Evolutionary conservation across 176 grass and related monocot species (phyloP).

Genomic region (Juncus effusus): DNA sequence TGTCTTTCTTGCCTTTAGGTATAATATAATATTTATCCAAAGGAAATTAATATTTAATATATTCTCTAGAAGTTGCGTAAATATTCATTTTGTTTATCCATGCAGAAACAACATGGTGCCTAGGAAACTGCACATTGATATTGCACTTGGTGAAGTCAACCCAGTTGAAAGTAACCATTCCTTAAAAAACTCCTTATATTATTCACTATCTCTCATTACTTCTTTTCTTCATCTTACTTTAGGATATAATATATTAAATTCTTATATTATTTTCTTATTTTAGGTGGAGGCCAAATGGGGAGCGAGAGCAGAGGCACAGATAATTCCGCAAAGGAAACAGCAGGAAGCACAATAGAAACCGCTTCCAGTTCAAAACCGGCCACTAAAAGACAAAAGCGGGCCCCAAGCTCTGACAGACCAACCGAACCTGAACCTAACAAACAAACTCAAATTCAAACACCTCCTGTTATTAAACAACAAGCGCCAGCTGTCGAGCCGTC

Average conservation of each 20-base stretch:
- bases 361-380: conserved; percentile 52
- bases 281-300: conserved; percentile 43
- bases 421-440: conserved; percentile 50
- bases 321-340: conserved; percentile 58
- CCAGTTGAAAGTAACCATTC: conserved; percentile 66
- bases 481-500: neutral
- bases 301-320: conserved; percentile 72
- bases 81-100: neutral
- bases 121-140: conserved; percentile 90
- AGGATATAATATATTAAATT: conserved; percentile 16
- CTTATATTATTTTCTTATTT: conserved; percentile 4
- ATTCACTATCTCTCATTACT: conserved; percentile 21
- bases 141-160: conserved; percentile 63
- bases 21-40: conserved; percentile 7
- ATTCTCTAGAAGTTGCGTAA: too few relatives aligned
- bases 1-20: conserved; percentile 99
- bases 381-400: conserved; percentile 55
- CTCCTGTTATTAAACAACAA: conserved; percentile 15
- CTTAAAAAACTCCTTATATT: conserved; percentile 11
- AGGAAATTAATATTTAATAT: too few relatives aligned
- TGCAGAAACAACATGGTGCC: conserved; percentile 87
- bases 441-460: conserved; percentile 19
- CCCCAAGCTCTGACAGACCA: conserved; percentile 46
- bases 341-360: conserved; percentile 68
- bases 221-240: conserved; percentile 22